Base-by-base conservation (phyloP, 176 grass and related monocot species). In the Juncus inflexus region DNA sequence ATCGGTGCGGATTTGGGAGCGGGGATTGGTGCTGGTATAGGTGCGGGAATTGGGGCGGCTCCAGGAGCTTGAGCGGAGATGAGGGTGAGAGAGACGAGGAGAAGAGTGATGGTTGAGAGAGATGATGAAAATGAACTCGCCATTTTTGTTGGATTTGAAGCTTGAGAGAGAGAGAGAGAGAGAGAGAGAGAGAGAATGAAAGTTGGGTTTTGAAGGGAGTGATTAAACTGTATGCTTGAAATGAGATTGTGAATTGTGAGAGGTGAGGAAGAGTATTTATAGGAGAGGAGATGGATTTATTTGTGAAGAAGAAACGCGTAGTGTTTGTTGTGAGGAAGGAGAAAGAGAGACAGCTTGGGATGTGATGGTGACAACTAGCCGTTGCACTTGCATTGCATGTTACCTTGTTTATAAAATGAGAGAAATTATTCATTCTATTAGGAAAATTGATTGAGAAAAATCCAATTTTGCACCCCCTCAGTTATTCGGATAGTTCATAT, bases 51-150 rank as follows among this genome's bases (percentile, higher is more conserved):
- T 1, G 68, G 68, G 15, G 68, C 39, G 7, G 54, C 52, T 6
- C 53, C 53, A 12, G 68, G 68, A 5, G 68, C 68, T 42, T 71
- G 68, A 2, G 68, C 68, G 0, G 68, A 71, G 35, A 71, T 60
- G n/a, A 60, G n/a, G 12, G 68, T 58, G 2, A 71, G 53, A 0
- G 40, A 71, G 39, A 41, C 68, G 9, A 71, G 40, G 9, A 71
- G 5, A 28, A 71, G 68, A 71, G 66, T 52, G 5, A 69, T 2
- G 12, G 54, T 40, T 7, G 51, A 38, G n/a, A 69, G 51, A 38
- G 66, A 38, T 28, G 39, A 50, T 64, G 62, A 64, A 1, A 4
- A 50, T 64, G 62, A 64, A 1, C 2, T 55, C 1, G 66, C 66
- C 66, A 69, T 69, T 56, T 15, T 6, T 55, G 35, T 55, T 55